Conservation (phyloP, 805 yeast genomes). For the Sugiyamaella mastotermitis region DNA sequence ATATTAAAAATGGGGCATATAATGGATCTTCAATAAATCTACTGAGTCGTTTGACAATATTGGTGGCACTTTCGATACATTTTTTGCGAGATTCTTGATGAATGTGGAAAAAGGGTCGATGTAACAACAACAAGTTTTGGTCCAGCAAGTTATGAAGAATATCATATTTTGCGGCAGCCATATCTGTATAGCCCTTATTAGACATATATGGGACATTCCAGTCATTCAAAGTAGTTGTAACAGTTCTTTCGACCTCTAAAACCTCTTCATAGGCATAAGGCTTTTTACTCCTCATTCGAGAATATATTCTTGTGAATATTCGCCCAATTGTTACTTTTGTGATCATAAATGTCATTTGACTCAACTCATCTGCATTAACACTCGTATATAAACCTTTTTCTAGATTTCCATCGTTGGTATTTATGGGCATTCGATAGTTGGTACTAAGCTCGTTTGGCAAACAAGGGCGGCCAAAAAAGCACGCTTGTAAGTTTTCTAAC, state of each 20-base stretch:
- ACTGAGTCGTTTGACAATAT: not conserved
- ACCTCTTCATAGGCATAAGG: conserved; percentile 9
- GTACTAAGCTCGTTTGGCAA: not conserved
- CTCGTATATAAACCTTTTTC: conserved; percentile 1
- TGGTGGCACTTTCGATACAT: conserved; percentile 6
- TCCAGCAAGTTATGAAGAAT: conserved; percentile 6
- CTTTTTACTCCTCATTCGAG: conserved; percentile 5
- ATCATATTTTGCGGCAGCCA: conserved; percentile 6
- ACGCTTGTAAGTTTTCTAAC: conserved; percentile 11
- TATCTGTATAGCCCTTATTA: not conserved
- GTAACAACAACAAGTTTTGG: conserved; percentile 10
- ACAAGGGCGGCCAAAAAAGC: conserved; percentile 13
- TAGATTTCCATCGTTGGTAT: conserved; percentile 7
- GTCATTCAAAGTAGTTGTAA: conserved; percentile 1
- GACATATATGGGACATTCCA: conserved; percentile 8
- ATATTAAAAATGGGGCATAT: conserved; percentile 5
- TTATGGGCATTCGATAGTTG: conserved; percentile 3
- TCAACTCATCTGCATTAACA: not conserved
- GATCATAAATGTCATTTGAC: conserved; percentile 10
- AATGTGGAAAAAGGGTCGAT: conserved; percentile 8
- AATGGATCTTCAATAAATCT: conserved; percentile 1
- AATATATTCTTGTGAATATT: conserved; percentile 4
- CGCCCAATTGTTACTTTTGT: conserved; percentile 7
- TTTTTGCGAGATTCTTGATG: conserved; percentile 7
- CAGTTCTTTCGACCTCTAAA: conserved; percentile 3